These are phyloP conservation scores for grape (Vitis vinifera) DNA, from an alignment of 164 flowering plant genomes.

Conservation along the genomic window ASM3070453v1 NC_081809.1:395001-395500, in stretches of 20 bases:
- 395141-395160: too few species aligned
- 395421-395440: conserved; percentile 33
- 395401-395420: conserved; percentile 43
- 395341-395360: conserved; percentile 41
- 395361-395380: conserved; percentile 42
- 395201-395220: too few species aligned
- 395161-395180: too few species aligned
- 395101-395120: too few species aligned
- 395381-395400: conserved; percentile 54
- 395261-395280: conserved; percentile 51
- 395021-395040: too few species aligned
- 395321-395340: conserved; percentile 4
- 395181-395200: neutral
- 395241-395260: conserved; percentile 15
- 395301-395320: conserved; percentile 42
- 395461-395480: conserved; percentile 40
- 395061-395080: too few species aligned
- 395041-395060: too few species aligned
- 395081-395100: too few species aligned
- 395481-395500: conserved; percentile 49
- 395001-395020: too few species aligned
- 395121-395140: too few species aligned
- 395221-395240: neutral
- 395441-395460: conserved; percentile 60
- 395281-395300: conserved; percentile 47